Conservation (phyloP, 306 rosid species). For the Malus sylvestris region DNA sequence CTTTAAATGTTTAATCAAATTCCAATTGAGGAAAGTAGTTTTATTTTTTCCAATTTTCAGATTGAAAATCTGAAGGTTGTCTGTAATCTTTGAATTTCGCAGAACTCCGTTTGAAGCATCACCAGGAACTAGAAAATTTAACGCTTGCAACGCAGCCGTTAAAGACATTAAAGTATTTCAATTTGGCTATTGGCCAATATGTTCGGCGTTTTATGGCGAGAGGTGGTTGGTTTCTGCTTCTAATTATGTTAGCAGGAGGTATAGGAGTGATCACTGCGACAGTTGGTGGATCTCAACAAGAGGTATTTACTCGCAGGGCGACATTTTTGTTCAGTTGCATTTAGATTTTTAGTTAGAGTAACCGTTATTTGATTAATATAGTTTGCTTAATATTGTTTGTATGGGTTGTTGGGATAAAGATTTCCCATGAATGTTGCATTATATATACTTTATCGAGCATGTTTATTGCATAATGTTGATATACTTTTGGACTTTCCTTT, state of each 20-base stretch:
- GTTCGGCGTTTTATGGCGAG: background rate
- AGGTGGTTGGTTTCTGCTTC: slow-evolving; percentile 9
- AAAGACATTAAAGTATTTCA: slow-evolving; percentile 7
- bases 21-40: background rate
- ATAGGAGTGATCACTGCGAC: background rate
- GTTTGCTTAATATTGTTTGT: background rate
- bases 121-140: slow-evolving; percentile 1
- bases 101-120: slow-evolving; percentile 8
- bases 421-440: background rate
- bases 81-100: background rate
- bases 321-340: background rate
- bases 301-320: background rate
- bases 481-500: background rate
- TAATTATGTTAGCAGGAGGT: slow-evolving; percentile 2
- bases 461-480: background rate
- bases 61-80: background rate
- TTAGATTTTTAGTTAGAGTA: background rate
- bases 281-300: background rate
- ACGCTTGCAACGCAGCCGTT: background rate
- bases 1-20: background rate
- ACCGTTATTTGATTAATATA: background rate
- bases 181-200: background rate
- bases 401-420: background rate
- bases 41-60: background rate
- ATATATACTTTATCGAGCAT: background rate